A percentile compares a stretch with the other conserved stretches of the same genome.
Conservation (phyloP, 148 eudicot species). For the Nepenthes mirabilis region DNA sequence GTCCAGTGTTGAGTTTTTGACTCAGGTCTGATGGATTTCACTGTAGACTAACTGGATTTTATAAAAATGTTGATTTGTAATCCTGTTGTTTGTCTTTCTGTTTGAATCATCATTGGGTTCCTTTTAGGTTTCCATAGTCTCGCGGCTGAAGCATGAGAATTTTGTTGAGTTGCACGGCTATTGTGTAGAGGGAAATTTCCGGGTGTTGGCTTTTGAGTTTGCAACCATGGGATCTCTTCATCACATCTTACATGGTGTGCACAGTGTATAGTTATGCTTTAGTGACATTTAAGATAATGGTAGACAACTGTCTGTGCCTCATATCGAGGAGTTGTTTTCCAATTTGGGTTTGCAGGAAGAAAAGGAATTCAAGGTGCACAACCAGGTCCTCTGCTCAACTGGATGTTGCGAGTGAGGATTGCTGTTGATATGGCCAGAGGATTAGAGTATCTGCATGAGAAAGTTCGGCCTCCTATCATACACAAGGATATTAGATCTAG, state of each 20-base stretch:
- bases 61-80: too few relatives aligned
- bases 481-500: conserved; percentile 84
- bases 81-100: conserved; percentile 1
- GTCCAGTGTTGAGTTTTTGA: conserved; percentile 40
- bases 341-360: conserved; percentile 31
- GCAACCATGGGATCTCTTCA: conserved; percentile 82
- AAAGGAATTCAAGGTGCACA: conserved; percentile 92
- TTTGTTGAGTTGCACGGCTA: conserved; percentile 73
- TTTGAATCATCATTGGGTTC: conserved; percentile 1
- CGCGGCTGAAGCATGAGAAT: conserved; percentile 72
- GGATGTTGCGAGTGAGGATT: conserved; percentile 76
- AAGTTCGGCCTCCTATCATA: conserved; percentile 47
- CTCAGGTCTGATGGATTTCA: conserved; percentile 41
- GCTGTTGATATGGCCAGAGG: conserved; percentile 85
- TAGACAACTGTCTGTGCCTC: background rate
- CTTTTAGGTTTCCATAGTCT: conserved; percentile 67
- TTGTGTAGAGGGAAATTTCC: conserved; percentile 59
- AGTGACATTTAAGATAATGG: background rate
- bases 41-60: too few relatives aligned
- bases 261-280: background rate
- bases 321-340: background rate
- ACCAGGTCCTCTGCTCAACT: conserved; percentile 73
- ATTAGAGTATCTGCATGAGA: conserved; percentile 84
- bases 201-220: conserved; percentile 73
- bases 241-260: conserved; percentile 73